Conservation (phyloP, 1,284 basidiomycete species). For the Porodaedalea pini region DNA sequence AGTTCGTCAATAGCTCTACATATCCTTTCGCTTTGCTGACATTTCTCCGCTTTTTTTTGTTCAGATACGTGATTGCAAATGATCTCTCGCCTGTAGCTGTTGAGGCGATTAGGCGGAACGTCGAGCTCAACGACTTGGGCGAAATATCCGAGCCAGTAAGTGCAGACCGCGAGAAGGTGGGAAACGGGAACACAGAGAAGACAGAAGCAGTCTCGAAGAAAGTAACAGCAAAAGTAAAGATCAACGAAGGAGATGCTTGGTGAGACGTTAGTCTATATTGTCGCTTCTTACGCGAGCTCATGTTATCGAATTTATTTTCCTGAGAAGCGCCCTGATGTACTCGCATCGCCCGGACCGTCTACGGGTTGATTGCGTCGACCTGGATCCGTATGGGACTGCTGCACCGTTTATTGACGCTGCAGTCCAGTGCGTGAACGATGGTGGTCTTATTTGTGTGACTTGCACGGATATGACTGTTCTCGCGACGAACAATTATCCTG, state of each 20-base stretch:
- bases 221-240: slow-evolving; percentile 56
- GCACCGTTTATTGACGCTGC: slow-evolving; percentile 97
- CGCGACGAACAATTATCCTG: slow-evolving; percentile 92
- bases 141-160: slow-evolving; percentile 28
- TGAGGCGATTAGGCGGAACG: slow-evolving; percentile 84
- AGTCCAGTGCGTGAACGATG: slow-evolving; percentile 86
- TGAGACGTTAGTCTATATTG: slow-evolving; percentile 34
- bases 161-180: background rate
- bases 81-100: slow-evolving; percentile 85
- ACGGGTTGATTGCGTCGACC: slow-evolving; percentile 90
- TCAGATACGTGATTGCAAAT: slow-evolving; percentile 85
- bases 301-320: background rate
- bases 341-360: slow-evolving; percentile 70
- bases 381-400: slow-evolving; percentile 97
- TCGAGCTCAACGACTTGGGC: slow-evolving; percentile 83
- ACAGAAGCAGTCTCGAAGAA: slow-evolving; percentile 21
- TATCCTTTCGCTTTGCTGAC: slow-evolving; percentile 7
- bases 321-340: slow-evolving; percentile 82
- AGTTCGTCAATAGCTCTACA: slow-evolving; percentile 41
- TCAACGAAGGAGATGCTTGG: slow-evolving; percentile 95
- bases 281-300: background rate
- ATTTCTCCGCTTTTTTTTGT: slow-evolving; percentile 5
- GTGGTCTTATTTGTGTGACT: slow-evolving; percentile 90
- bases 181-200: slow-evolving; percentile 17
- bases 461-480: slow-evolving; percentile 95